Evolutionary conservation across 2,329 filamentous ascomycete genomes (phyloP), one percentile per base, ranked within the genome.

Genomic region (Epichloe bromicola): DNA sequence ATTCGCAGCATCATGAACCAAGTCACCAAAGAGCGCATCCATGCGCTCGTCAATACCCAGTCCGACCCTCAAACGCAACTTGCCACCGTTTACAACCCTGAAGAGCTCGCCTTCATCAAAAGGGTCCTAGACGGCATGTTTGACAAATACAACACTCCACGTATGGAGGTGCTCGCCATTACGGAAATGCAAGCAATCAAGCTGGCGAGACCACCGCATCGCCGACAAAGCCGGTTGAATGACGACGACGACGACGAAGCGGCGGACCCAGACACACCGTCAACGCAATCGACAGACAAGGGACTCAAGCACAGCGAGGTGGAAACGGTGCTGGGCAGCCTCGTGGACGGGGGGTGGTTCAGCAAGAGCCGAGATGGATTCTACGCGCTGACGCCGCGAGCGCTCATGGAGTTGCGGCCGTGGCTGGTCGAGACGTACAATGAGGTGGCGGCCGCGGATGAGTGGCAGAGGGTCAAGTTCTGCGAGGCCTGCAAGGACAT

Each of bases 401-500:
- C 82, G 2, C 70, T 98, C 57, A 80, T 97, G 74, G 93, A 98
- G 71, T 70, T 98, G 52, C 76, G 85, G 52, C 75, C 78, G 2
- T 97, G 90, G 83, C 75, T 98, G 46, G 70, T 88, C n/a, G 86
- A 87, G 49, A 88, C 85, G 30, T 98, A 95, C 67, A 97, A 98
- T 62, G 86, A 94, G 51, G 69, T 75, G 0, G 77, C 80, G 10
- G 72, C 74, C 1, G 68, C 71, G 1, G 67, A 70, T n/a, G 80
- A 80, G 36, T 81, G 78, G 73, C 78, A 88, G 62, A 80, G 82
- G 55, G 86, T 98, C 64, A 95, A 93, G 69, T 80, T 83, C 55
- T 98, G 93, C 64, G 79, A 85, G 61, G 89, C 87, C 0, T 98
- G 93, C 67, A 86, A 82, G 65, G 89, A 95, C 57, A 85, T 97